Base-by-base conservation (phyloP, 2,329 filamentous ascomycete species). In the Cladophialophora bantiana region DNA sequence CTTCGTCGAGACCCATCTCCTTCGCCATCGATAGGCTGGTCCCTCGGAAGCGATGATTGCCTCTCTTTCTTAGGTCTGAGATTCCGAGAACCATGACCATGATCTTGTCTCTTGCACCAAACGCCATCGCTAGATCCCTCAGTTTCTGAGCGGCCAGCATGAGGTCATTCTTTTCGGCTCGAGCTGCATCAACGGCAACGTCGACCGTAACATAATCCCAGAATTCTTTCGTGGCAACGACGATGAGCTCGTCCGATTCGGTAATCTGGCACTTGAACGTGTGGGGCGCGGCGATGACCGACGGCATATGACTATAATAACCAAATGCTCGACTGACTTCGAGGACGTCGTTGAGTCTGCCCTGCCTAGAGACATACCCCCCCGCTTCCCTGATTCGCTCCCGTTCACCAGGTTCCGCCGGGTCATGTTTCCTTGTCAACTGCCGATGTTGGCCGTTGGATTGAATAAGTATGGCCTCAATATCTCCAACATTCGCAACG, bases 1-100 rank as follows among this genome's bases (percentile, higher is more conserved):
- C 67, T 38, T 83, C 82, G 48, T 84, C 86, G 15, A 94, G 86
- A 26, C 92, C 85, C 4, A 90, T 87, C 20, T 91, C 90, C 0
- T 92, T 91, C 60, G 92, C 92, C 79, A 96, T 87, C 13, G 92
- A 93, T 85, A 96, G 90, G 80, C 91, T 96, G 74, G 93, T 89
- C 48, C 92, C 92, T 64, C 92, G 86, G 77, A 91, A 82, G 80
- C 89, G 78, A 61, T 90, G 91, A 70, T 91, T 87, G 76, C 96
- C 91, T 65, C 93, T 88, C 76, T 92, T 91, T 80, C 96, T 94
- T 62, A 99, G 82, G 75, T 98, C 94, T 63, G 91, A 90, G 42
- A 99, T 91, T 63, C 94, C 94, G 62, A 99, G 89, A 83, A 99
- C 92, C 94, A 98, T 98, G 53, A 99, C 93, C 94, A 98, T 98